Conservation (phyloP, 805 yeast species). For the Myxozyma nipponensis region DNA sequence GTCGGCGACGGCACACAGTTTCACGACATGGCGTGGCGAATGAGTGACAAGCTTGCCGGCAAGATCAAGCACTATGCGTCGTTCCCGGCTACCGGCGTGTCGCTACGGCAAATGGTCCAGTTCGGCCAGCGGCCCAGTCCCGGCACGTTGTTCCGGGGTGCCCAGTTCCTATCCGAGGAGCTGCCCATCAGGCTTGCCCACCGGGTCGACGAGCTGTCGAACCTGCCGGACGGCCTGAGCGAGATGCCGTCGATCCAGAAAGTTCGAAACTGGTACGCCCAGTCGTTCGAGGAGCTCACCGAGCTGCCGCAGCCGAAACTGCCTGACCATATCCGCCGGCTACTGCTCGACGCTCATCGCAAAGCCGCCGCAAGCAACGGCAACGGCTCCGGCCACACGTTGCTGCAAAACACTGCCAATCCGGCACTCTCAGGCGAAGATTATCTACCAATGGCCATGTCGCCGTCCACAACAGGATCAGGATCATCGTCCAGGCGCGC, state of each 20-base stretch:
- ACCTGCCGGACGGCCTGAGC: slow-evolving; percentile 69
- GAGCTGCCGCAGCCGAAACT: slow-evolving; percentile 56
- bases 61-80: slow-evolving; percentile 62
- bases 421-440: slow-evolving; percentile 22
- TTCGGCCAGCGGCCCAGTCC: slow-evolving; percentile 77
- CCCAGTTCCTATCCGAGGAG: slow-evolving; percentile 67
- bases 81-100: slow-evolving; percentile 78
- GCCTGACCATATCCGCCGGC: slow-evolving; percentile 41
- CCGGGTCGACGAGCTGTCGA: slow-evolving; percentile 77
- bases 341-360: slow-evolving; percentile 34
- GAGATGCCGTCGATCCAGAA: slow-evolving; percentile 69
- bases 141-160: slow-evolving; percentile 56
- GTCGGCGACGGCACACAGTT: too few relatives aligned
- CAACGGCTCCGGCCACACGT: slow-evolving; percentile 9
- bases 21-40: slow-evolving; percentile 33
- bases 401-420: slow-evolving; percentile 18
- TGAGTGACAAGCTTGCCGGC: slow-evolving; percentile 46
- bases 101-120: slow-evolving; percentile 85
- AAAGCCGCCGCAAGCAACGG: slow-evolving; percentile 15
- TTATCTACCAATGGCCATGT: slow-evolving; percentile 3
- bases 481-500: neutral
- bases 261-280: slow-evolving; percentile 87
- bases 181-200: slow-evolving; percentile 82
- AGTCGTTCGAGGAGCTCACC: slow-evolving; percentile 80
- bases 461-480: neutral